These are phyloP conservation scores for Jamesozyma piceae DNA, from an alignment of 805 yeast genomes.

Conservation along the genomic window DNA sequence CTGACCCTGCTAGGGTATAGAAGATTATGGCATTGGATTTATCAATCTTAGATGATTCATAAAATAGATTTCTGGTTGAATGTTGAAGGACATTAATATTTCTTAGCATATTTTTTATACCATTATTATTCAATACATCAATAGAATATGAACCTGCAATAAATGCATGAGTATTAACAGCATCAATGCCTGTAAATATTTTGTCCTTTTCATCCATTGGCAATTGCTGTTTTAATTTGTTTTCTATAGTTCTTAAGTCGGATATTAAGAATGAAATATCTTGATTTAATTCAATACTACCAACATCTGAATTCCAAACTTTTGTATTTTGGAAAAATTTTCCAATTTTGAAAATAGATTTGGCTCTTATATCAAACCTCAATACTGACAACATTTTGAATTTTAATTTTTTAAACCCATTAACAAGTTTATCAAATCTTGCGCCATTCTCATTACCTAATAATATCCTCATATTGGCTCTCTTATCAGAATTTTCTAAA, in stretches of 20 bases:
- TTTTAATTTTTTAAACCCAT: conserved; percentile 15
- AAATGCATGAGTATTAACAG: conserved; percentile 16
- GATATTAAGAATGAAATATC: conserved; percentile 22
- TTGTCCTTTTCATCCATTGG: conserved; percentile 13
- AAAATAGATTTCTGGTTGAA: conserved; percentile 19
- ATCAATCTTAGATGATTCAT: conserved; percentile 16
- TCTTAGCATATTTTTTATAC: conserved; percentile 24
- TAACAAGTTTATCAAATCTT: conserved; percentile 14
- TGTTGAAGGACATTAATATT: conserved; percentile 28
- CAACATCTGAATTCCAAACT: conserved; percentile 26
- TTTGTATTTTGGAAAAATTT: conserved; percentile 17
- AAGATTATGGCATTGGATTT: conserved; percentile 19
- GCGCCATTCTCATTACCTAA: conserved; percentile 13
- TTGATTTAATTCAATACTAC: conserved; percentile 25
- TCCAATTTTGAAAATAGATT: conserved; percentile 24
- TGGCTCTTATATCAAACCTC: conserved; percentile 26
- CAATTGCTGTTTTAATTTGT: conserved; percentile 17
- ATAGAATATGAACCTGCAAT: conserved; percentile 22
- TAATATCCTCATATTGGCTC: conserved; percentile 12
- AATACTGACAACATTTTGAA: conserved; percentile 16
- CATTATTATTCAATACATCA: conserved; percentile 21
- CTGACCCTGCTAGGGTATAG: conserved; percentile 18
- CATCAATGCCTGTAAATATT: conserved; percentile 23
- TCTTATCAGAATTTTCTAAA: conserved; percentile 9
- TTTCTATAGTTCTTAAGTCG: conserved; percentile 23